Evolutionary conservation across 352 stramenopile species (phyloP).

Genomic region (Nothophytophthora sp.): DNA sequence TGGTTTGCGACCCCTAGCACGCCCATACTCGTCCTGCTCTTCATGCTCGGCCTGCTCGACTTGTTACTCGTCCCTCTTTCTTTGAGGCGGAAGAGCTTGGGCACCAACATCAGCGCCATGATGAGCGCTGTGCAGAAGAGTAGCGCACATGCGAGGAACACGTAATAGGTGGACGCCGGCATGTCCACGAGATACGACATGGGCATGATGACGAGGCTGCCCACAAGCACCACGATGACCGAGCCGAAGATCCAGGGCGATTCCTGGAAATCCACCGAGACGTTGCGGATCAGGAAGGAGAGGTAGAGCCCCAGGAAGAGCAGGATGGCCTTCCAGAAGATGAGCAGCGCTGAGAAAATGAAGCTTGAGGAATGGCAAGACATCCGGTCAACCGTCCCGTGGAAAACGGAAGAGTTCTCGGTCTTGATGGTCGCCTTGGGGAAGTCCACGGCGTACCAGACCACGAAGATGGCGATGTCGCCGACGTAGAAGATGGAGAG

Average conservation of each 20-base stretch:
- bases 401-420: slow-evolving; percentile 6
- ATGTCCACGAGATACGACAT: slow-evolving; percentile 55
- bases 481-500: slow-evolving; percentile 1
- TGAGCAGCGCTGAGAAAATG: slow-evolving; percentile 34
- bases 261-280: slow-evolving; percentile 50
- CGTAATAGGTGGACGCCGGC: slow-evolving; percentile 33
- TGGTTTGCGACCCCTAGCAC: too few relatives aligned
- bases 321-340: slow-evolving; percentile 48
- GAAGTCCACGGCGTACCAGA: slow-evolving; percentile 23
- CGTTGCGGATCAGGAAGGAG: slow-evolving; percentile 46
- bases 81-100: slow-evolving; percentile 42
- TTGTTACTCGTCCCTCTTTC: slow-evolving; percentile 13
- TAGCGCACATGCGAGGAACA: slow-evolving; percentile 28
- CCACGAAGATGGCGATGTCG: slow-evolving; percentile 3
- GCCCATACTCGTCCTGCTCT: too few relatives aligned
- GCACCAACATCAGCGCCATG: slow-evolving; percentile 46
- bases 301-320: slow-evolving; percentile 30
- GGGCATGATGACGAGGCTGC: slow-evolving; percentile 44
- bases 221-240: slow-evolving; percentile 40
- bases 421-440: slow-evolving; percentile 4
- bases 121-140: slow-evolving; percentile 37
- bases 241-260: slow-evolving; percentile 50
- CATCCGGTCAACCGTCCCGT: slow-evolving; percentile 10
- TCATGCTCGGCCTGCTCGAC: background rate
- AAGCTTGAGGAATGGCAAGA: slow-evolving; percentile 26